Percentiles rank a stretch among this genome's conserved stretches.
These are phyloP conservation scores for Fusarium mexicanum DNA, from an alignment of 2,329 filamentous ascomycete species.

Conservation along the genomic window DNA sequence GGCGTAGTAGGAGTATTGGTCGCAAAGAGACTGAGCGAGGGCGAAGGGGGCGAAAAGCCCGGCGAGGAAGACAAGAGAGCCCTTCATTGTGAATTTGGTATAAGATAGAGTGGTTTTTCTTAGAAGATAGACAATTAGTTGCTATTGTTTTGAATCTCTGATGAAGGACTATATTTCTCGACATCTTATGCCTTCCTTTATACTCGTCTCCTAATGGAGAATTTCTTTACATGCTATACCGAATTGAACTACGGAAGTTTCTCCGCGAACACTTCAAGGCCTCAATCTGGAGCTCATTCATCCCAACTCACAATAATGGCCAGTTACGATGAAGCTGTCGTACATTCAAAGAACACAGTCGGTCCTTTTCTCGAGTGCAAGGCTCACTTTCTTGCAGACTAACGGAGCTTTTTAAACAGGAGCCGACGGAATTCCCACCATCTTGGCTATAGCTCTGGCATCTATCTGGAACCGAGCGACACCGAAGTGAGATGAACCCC, in stretches of 20 bases:
- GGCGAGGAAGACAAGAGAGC: slow-evolving; percentile 4
- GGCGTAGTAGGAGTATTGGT: slow-evolving; percentile 18
- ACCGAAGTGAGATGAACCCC: neutral
- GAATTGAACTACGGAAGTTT: slow-evolving; percentile 4
- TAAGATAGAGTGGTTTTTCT: neutral
- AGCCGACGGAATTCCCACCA: slow-evolving; percentile 9
- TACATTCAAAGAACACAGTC: neutral
- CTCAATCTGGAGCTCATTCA: neutral
- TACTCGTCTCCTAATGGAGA: neutral
- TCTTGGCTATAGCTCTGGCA: neutral
- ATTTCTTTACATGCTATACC: neutral
- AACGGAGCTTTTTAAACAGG: neutral
- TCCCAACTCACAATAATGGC: neutral
- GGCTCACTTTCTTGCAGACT: neutral
- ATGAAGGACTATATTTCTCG: neutral
- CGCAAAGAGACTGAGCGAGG: slow-evolving; percentile 9
- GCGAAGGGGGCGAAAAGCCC: slow-evolving; percentile 12
- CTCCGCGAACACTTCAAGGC: neutral
- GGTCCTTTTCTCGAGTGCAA: slow-evolving; percentile 8
- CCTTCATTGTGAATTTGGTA: slow-evolving; percentile 1
- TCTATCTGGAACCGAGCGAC: neutral
- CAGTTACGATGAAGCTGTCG: neutral
- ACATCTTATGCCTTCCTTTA: neutral
- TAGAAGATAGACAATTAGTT: neutral
- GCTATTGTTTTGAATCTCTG: neutral